phyloP scores from a whole-genome alignment of 2,329 filamentous ascomycete genomes.

The Pyrenophora tritici-repentis region DNA sequence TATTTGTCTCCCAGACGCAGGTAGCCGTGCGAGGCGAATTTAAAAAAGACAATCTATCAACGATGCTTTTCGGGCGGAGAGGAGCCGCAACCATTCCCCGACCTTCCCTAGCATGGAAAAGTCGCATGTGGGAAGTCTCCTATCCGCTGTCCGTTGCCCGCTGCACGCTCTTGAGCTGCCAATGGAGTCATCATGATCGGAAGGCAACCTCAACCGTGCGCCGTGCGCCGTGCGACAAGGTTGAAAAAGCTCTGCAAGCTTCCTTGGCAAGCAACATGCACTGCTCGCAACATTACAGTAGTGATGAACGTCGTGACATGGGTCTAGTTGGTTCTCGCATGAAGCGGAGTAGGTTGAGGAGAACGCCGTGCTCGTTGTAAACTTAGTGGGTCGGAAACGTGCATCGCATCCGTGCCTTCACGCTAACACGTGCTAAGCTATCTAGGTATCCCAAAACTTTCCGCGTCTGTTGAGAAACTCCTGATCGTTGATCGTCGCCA shows the following conservation, averaged over 20 bases:
- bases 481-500: constrained; percentile 11
- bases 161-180: constrained; percentile 1
- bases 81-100: constrained; percentile 8
- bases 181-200: constrained; percentile 16
- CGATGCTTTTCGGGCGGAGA: constrained; percentile 9
- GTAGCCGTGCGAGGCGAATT: constrained; percentile 2
- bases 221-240: constrained; percentile 7
- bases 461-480: constrained; percentile 12
- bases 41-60: constrained; percentile 4
- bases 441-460: not conserved
- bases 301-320: constrained; percentile 11
- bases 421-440: constrained; percentile 12
- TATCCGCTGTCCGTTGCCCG: constrained; percentile 9
- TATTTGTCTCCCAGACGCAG: constrained; percentile 7
- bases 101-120: constrained; percentile 1
- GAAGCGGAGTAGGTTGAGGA: constrained; percentile 6
- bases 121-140: constrained; percentile 7
- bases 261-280: constrained; percentile 11
- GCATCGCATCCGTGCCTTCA: constrained; percentile 4
- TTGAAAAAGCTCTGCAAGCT: constrained; percentile 11
- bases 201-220: constrained; percentile 8
- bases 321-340: constrained; percentile 10
- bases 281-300: constrained; percentile 1
- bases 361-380: constrained; percentile 5
- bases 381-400: constrained; percentile 9